Evolutionary conservation across 352 stramenopile species (phyloP), one percentile per base, ranked within the genome.

Genomic region (Plasmopara halstedii): DNA sequence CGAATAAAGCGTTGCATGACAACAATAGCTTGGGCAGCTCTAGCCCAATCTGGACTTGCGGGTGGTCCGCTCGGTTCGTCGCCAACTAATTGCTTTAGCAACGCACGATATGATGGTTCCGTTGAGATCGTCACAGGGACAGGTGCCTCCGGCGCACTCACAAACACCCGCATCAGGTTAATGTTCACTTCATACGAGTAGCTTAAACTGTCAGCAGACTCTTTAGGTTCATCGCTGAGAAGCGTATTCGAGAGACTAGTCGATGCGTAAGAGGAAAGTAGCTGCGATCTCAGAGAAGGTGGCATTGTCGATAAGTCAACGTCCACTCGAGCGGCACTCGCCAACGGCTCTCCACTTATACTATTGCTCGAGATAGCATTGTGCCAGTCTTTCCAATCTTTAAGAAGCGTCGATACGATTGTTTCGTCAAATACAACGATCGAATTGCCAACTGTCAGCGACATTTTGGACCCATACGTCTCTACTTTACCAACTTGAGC

Each of bases 1-100:
- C 80, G 73, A 46, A 92, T 83, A 40, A 86, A 88, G 2, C 80
- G 71, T 41, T 92, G 80, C 58, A 92, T 78, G 17, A 87, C 53
- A 10, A 89, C 53, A 42, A 92, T 89, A 13, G 80, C 80, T 46
- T 82, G 67, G 0, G 75, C 80, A 6, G 75, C 75, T 55, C 64
- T 73, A 11, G 67, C 67, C 80, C 80, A 92, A 43, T 89, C 80
- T 2, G 70, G 71, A 38, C 82, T 68, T 19, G 56, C 44, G 8
- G 65, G 66, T 2, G 62, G 56, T 2, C 56, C 45, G 9, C 33
- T 62, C 2, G 71, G 56, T 35, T 88, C 72, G 26, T 74, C 77
- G n/a, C 55, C 83, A 37, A 88, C 74, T 8, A 91, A 58, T 39
- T 91, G 74, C 47, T 88, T 88, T 4, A 91, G 25, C 14, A 91